Evolutionary conservation across 345 rosid species (phyloP).

Genomic region (Melaleuca alternifolia): DNA sequence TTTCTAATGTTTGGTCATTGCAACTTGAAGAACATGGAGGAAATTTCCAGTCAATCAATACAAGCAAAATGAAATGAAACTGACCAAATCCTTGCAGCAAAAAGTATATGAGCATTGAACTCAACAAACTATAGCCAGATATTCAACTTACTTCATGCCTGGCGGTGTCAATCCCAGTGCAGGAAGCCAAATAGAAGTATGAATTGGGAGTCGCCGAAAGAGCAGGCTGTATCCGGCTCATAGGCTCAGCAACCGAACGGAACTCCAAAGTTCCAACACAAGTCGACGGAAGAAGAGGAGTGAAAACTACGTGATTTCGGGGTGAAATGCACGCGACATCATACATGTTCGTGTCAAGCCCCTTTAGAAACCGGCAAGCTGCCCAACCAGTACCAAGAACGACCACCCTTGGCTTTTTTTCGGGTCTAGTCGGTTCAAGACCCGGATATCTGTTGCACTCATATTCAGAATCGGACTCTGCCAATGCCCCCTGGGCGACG

Average conservation of each 20-base stretch:
- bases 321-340: slow-evolving; percentile 72
- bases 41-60: not conserved
- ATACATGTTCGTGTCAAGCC: slow-evolving; percentile 40
- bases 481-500: slow-evolving; percentile 18
- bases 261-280: slow-evolving; percentile 84
- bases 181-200: slow-evolving; percentile 76
- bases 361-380: slow-evolving; percentile 66
- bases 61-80: not conserved
- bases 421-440: slow-evolving; percentile 50
- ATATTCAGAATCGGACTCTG: slow-evolving; percentile 29
- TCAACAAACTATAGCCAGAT: not conserved
- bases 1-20: not conserved
- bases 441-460: slow-evolving; percentile 33
- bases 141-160: slow-evolving; percentile 53
- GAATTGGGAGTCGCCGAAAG: slow-evolving; percentile 66
- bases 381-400: slow-evolving; percentile 82
- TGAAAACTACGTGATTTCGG: slow-evolving; percentile 80
- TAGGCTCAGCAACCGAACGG: slow-evolving; percentile 88
- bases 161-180: slow-evolving; percentile 51
- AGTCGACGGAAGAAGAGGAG: not conserved
- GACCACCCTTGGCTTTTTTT: slow-evolving; percentile 63
- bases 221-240: slow-evolving; percentile 69
- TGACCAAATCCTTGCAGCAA: not conserved
- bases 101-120: not conserved
- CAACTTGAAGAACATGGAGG: not conserved